phyloP scores from a whole-genome alignment of 1,284 basidiomycete genomes.

The Gastroboletus turbinatus region DNA sequence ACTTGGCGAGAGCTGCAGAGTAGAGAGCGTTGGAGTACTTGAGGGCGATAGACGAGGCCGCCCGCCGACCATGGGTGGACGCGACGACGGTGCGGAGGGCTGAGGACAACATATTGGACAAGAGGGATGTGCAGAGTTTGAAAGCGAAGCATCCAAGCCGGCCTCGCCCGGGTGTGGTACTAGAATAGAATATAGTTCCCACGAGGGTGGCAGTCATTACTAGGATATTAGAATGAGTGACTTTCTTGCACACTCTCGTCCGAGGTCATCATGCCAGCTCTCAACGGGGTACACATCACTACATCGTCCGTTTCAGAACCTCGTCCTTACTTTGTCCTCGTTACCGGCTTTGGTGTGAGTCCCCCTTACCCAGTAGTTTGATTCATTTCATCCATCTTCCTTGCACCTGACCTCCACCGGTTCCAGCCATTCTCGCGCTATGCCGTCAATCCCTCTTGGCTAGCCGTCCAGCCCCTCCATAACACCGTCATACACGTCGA shows the following conservation, averaged over 20 bases:
- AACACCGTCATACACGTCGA: slow-evolving; percentile 48
- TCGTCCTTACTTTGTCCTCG: slow-evolving; percentile 45
- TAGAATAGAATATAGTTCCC: slow-evolving; percentile 12
- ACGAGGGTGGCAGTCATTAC: neutral
- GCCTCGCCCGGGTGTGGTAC: slow-evolving; percentile 10
- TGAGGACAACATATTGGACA: slow-evolving; percentile 34
- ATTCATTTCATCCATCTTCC: slow-evolving; percentile 9
- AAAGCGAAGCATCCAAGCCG: slow-evolving; percentile 1
- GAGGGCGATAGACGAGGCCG: slow-evolving; percentile 71
- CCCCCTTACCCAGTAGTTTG: slow-evolving; percentile 26
- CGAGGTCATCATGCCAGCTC: slow-evolving; percentile 22
- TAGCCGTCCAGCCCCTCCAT: slow-evolving; percentile 57
- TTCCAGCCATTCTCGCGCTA: slow-evolving; percentile 56
- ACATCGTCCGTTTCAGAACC: neutral
- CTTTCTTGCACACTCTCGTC: neutral
- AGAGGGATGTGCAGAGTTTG: slow-evolving; percentile 1
- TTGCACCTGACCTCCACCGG: slow-evolving; percentile 17
- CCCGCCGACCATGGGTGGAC: slow-evolving; percentile 49
- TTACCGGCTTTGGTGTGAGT: slow-evolving; percentile 63
- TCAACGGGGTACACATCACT: slow-evolving; percentile 16
- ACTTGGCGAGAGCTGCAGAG: slow-evolving; percentile 87
- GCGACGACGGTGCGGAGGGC: slow-evolving; percentile 45
- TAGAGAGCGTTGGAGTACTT: slow-evolving; percentile 97
- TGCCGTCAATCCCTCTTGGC: slow-evolving; percentile 61
- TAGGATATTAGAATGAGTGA: no score